phyloP scores from a whole-genome alignment of 257 asterid genomes.

The Plantago ovata region DNA sequence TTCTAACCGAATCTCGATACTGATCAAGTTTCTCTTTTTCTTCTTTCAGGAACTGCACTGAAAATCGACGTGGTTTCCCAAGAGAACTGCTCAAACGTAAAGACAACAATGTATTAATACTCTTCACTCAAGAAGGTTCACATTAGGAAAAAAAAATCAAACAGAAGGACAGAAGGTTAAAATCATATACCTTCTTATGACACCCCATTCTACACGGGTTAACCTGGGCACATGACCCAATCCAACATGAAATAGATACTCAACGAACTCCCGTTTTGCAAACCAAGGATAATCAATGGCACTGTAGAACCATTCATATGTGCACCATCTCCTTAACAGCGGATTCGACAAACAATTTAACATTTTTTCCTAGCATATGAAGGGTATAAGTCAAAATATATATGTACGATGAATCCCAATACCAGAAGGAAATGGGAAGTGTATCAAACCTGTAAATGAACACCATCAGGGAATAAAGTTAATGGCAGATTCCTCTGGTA shows the following conservation, averaged over 20 bases:
- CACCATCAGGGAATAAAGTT: slow-evolving; percentile 38
- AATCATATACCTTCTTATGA: slow-evolving; percentile 73
- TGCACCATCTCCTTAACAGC: slow-evolving; percentile 80
- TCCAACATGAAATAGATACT: slow-evolving; percentile 80
- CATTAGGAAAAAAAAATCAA: background rate
- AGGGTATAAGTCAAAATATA: slow-evolving; percentile 13
- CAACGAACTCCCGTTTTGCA: slow-evolving; percentile 82
- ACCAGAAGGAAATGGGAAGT: slow-evolving; percentile 17
- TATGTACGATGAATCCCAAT: slow-evolving; percentile 19
- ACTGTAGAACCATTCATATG: slow-evolving; percentile 90
- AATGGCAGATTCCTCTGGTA: slow-evolving; percentile 37
- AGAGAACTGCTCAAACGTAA: slow-evolving; percentile 64
- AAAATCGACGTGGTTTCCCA: slow-evolving; percentile 90
- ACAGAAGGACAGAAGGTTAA: background rate
- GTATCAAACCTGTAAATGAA: slow-evolving; percentile 46
- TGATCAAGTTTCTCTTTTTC: slow-evolving; percentile 89
- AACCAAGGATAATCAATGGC: slow-evolving; percentile 95
- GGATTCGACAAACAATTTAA: slow-evolving; percentile 58
- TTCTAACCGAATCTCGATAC: slow-evolving; percentile 85
- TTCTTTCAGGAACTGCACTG: slow-evolving; percentile 89
- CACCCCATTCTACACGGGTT: slow-evolving; percentile 94
- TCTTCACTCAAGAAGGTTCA: slow-evolving; percentile 8
- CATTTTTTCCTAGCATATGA: slow-evolving; percentile 49
- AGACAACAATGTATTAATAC: slow-evolving; percentile 12
- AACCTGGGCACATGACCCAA: slow-evolving; percentile 83